phyloP scores from a whole-genome alignment of 2,329 filamentous ascomycete genomes.

The Monilinia aucupariae region DNA sequence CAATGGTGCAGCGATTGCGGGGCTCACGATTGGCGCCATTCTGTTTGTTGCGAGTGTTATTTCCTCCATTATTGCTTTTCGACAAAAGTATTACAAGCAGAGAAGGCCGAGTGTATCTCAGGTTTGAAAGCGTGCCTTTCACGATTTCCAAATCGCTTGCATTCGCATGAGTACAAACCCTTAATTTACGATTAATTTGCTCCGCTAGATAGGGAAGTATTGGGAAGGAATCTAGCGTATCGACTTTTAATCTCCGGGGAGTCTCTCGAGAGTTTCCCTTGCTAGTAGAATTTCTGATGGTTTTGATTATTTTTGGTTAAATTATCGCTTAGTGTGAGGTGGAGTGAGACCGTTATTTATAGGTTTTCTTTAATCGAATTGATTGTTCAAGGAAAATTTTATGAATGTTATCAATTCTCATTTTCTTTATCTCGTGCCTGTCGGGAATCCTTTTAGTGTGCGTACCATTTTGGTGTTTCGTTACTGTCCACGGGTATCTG shows the following conservation, averaged over 20 bases:
- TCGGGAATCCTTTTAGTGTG: background rate
- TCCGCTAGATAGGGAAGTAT: background rate
- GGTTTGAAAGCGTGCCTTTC: background rate
- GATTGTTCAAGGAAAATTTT: no score
- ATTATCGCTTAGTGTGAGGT: no score
- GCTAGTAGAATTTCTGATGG: no score
- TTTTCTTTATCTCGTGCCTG: background rate
- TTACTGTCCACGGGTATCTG: background rate
- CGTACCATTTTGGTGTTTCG: background rate
- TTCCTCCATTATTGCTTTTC: background rate
- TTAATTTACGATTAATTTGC: background rate
- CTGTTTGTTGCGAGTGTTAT: background rate
- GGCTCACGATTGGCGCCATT: background rate
- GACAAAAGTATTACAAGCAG: background rate
- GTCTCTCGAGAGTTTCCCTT: no score
- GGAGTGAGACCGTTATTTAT: no score
- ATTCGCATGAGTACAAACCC: no score
- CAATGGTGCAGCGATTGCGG: background rate
- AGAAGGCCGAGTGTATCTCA: background rate
- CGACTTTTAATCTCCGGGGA: no score
- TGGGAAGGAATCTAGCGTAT: no score
- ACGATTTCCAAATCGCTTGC: background rate
- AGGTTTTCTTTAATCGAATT: no score
- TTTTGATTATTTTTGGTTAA: no score
- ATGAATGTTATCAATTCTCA: no score